phyloP scores from a whole-genome alignment of 352 stramenopile genomes.

The Phytophthora pinifolia region DNA sequence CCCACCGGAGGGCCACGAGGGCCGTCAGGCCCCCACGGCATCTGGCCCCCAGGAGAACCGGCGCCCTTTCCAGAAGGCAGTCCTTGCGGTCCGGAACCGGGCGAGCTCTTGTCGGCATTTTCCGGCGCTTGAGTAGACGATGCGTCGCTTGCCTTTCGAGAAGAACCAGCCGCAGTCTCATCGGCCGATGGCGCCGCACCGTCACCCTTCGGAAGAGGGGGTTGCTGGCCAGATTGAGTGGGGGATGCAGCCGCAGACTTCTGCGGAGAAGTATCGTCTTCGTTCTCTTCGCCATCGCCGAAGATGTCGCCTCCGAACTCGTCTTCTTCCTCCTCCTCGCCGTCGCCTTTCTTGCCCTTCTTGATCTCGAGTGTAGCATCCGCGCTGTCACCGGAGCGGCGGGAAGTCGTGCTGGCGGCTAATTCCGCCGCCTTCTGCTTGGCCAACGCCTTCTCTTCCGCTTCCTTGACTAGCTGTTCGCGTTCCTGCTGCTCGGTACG shows the following conservation, averaged over 20 bases:
- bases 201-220: conserved; percentile 43
- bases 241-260: conserved; percentile 25
- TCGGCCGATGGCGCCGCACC: conserved; percentile 1
- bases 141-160: conserved; percentile 26
- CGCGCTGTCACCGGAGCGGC: conserved; percentile 65
- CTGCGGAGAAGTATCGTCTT: conserved; percentile 25
- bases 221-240: conserved; percentile 31
- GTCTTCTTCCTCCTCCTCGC: conserved; percentile 76
- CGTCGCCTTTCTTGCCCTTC: conserved; percentile 75
- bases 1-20: conserved; percentile 54
- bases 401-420: conserved; percentile 43
- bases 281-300: conserved; percentile 59
- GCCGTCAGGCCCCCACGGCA: conserved; percentile 35
- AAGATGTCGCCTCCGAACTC: conserved; percentile 89
- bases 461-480: conserved; percentile 83
- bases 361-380: conserved; percentile 87
- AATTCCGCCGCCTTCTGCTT: conserved; percentile 78
- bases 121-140: conserved; percentile 27
- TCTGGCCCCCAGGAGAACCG: conserved; percentile 25
- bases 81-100: conserved; percentile 26
- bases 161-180: conserved; percentile 10
- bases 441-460: conserved; percentile 75
- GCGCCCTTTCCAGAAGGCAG: conserved; percentile 33
- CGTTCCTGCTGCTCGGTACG: conserved; percentile 83
- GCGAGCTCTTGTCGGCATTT: conserved; percentile 21